Percentiles rank a stretch among this genome's conserved stretches.
Conservation (phyloP, 2,329 filamentous ascomycete genomes). For the Ophidiomyces ophidiicola region DNA sequence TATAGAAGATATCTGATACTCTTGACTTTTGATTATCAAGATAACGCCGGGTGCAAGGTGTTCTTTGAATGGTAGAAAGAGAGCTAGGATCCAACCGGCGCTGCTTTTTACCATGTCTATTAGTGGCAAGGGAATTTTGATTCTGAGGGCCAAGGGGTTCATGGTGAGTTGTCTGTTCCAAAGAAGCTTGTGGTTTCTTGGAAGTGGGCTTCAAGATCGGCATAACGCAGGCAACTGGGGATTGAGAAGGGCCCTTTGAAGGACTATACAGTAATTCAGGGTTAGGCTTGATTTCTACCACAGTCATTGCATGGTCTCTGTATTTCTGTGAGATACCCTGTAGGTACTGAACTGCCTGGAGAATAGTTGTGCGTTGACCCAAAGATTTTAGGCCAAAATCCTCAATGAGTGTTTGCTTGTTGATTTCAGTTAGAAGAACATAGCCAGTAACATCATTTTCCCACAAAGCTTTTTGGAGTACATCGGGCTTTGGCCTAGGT, state of each 20-base stretch:
- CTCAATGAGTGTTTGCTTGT: conserved; percentile 38
- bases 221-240: too few relatives aligned
- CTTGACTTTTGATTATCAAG: neutral
- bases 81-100: conserved; percentile 20
- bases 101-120: conserved; percentile 22
- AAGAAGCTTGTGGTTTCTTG: too few relatives aligned
- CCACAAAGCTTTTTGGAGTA: conserved; percentile 45
- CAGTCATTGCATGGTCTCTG: conserved; percentile 17
- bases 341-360: conserved; percentile 47
- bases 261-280: too few relatives aligned
- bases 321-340: conserved; percentile 43
- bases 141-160: conserved; percentile 9
- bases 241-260: too few relatives aligned
- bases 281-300: neutral
- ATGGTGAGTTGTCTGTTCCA: too few relatives aligned
- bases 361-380: conserved; percentile 47
- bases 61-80: neutral
- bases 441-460: conserved; percentile 55
- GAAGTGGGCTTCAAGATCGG: too few relatives aligned
- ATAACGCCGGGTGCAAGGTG: neutral
- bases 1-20: conserved; percentile 32
- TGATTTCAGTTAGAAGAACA: conserved; percentile 47
- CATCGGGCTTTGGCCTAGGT: conserved; percentile 40
- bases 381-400: conserved; percentile 47
- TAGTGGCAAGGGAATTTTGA: conserved; percentile 21